Conservation (phyloP, 2,329 filamentous ascomycete genomes). For the Akanthomyces dipterigenus region DNA sequence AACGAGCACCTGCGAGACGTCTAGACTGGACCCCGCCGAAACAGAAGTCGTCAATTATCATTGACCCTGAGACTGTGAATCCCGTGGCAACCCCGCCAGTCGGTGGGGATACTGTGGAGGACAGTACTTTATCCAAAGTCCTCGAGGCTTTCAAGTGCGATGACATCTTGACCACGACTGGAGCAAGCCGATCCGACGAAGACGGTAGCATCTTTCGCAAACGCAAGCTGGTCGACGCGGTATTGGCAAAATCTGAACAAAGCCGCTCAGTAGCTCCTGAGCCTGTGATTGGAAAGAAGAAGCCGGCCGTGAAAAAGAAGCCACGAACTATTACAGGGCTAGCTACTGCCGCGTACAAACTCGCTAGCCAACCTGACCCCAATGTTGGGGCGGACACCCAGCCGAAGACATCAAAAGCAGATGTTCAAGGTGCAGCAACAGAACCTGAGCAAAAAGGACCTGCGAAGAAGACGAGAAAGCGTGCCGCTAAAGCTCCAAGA, state of each 20-base stretch:
- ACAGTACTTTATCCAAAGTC: slow-evolving; percentile 37
- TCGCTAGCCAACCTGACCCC: slow-evolving; percentile 25
- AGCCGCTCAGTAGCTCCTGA: slow-evolving; percentile 15
- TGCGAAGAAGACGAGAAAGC: slow-evolving; percentile 18
- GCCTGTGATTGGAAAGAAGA: slow-evolving; percentile 37
- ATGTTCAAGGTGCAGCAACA: background rate
- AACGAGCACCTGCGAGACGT: slow-evolving; percentile 48
- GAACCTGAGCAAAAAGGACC: background rate
- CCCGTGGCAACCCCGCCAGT: background rate
- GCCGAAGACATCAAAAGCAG: background rate
- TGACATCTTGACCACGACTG: slow-evolving; percentile 15
- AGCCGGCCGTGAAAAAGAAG: slow-evolving; percentile 56
- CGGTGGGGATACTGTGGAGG: background rate
- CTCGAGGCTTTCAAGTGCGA: slow-evolving; percentile 35
- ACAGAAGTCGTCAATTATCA: slow-evolving; percentile 25
- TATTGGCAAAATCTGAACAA: slow-evolving; percentile 25
- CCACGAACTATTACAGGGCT: slow-evolving; percentile 70
- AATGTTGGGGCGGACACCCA: slow-evolving; percentile 10
- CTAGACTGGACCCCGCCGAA: slow-evolving; percentile 63
- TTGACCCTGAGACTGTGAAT: slow-evolving; percentile 26
- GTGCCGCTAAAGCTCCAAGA: slow-evolving; percentile 27
- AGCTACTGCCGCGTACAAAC: slow-evolving; percentile 63
- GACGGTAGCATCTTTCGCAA: slow-evolving; percentile 39
- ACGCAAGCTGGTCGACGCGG: slow-evolving; percentile 48
- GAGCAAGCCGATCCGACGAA: slow-evolving; percentile 18